Evolutionary conservation across 208 protist genomes (phyloP).

Genomic region (Crithidia mellificae): DNA sequence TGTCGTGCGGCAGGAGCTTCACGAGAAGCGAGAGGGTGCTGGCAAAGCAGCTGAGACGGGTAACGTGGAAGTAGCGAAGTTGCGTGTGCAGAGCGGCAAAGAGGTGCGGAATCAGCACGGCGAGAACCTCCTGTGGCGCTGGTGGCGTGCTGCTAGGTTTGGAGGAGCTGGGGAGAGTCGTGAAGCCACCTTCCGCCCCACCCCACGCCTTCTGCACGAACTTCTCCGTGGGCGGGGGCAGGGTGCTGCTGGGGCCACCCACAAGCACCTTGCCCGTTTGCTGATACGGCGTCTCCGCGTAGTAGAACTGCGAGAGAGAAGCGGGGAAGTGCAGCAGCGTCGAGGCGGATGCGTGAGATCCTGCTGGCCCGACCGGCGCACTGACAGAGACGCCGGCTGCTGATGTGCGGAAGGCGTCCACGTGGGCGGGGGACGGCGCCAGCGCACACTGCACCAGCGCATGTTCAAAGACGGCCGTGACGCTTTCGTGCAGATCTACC

Average conservation of each 20-base stretch:
- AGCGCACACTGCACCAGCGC: constrained; percentile 13
- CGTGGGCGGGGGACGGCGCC: neutral
- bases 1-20: constrained; percentile 7
- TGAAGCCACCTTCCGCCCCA: neutral
- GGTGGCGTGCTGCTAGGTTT: neutral
- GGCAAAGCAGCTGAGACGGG: constrained; percentile 25
- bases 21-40: constrained; percentile 26
- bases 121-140: constrained; percentile 4
- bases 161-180: neutral
- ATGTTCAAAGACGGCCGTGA: constrained; percentile 22
- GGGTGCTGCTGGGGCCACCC: constrained; percentile 22
- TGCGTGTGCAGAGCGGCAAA: constrained; percentile 26
- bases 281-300: constrained; percentile 29
- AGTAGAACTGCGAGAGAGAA: constrained; percentile 34
- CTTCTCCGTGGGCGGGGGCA: constrained; percentile 16
- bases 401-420: neutral
- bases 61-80: constrained; percentile 31
- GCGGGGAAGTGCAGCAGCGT: constrained; percentile 15
- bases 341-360: neutral
- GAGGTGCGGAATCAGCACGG: constrained; percentile 22
- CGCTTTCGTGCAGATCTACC: constrained; percentile 31
- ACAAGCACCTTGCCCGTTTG: constrained; percentile 26
- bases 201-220: constrained; percentile 27
- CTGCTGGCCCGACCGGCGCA: no score
- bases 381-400: no score